Evolutionary conservation across 176 grass and related monocot species (phyloP), one percentile per base, ranked within the genome.

Genomic region (Rhipidocladum racemiflorum): DNA sequence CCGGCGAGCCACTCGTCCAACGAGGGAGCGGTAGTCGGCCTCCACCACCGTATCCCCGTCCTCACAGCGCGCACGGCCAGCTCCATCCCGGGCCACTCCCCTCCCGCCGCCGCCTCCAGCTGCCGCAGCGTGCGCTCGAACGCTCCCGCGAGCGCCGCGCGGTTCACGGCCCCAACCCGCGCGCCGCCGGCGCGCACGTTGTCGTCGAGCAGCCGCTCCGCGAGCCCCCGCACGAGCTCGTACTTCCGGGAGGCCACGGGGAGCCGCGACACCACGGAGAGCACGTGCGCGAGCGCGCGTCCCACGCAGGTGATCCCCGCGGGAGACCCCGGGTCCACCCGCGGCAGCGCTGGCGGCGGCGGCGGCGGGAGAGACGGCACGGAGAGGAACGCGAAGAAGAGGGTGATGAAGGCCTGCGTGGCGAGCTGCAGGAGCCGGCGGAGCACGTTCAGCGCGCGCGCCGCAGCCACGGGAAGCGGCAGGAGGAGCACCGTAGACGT

Each of bases 221-320:
- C 95, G 44, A 97, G 92, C 1, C 69, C 87, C 1, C 90, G 90
- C 59, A 92, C 81, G 24, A 94, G 68, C 77, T 91, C 88, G 84
- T 94, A 84, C 88, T 97, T 97, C 60, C 95, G 88, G 68, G 95
- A 97, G 18, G 90, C 75, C 16, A 92, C 92, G 29, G 94, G 94
- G 74, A 97, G 73, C 50, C 78, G 78, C 2, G 90, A 87, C 34
- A 88, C 86, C 55, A 92, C 74, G 76, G 81, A 81, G 13, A 97
- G 90, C 49, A 94, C 90, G 74, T 88, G 92, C 23, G 86, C 85
- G 4, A 97, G 89, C 50, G 90, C 88, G 82, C 95, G 95, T 0
- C 81, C 90, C 18, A 80, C 83, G 83, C 77, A 66, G 36, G 83
- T 81, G 72, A 16, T 51, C 9, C 9, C 87, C 28, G 59, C 21